These are phyloP conservation scores for Fusarium piperis DNA, from an alignment of 2,329 filamentous ascomycete species.

Conservation along the genomic window DNA sequence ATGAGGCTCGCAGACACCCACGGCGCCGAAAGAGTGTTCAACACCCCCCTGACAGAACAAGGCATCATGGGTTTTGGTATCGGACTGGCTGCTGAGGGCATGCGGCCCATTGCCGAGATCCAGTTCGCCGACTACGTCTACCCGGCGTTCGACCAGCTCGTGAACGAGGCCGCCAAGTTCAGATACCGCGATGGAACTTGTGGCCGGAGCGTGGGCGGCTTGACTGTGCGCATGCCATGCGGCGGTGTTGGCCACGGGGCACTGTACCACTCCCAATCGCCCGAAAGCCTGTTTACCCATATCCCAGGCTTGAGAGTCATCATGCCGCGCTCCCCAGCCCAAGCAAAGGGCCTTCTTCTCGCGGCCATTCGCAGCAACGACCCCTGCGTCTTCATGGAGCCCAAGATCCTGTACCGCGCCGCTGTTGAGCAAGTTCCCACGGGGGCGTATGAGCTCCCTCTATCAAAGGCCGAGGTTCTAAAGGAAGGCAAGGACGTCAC, in stretches of 20 bases:
- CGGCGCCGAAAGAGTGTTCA: conserved; percentile 90
- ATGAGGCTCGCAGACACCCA: conserved; percentile 91
- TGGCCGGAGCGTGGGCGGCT: conserved; percentile 73
- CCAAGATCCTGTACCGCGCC: conserved; percentile 90
- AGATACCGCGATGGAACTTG: conserved; percentile 76
- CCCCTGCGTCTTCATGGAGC: conserved; percentile 92
- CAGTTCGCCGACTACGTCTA: conserved; percentile 96
- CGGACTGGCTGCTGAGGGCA: conserved; percentile 87
- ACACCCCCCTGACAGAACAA: conserved; percentile 93
- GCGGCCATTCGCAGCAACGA: conserved; percentile 82
- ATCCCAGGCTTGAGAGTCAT: conserved; percentile 87
- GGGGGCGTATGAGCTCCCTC: conserved; percentile 81
- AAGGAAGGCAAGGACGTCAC: conserved; percentile 85
- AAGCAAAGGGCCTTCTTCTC: conserved; percentile 88
- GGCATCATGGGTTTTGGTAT: conserved; percentile 95
- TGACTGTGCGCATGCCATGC: conserved; percentile 91
- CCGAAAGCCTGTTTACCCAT: conserved; percentile 88
- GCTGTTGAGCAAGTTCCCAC: conserved; percentile 91
- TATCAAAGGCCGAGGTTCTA: conserved; percentile 86
- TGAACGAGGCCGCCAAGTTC: conserved; percentile 92
- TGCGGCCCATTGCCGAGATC: conserved; percentile 93
- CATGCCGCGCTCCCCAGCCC: conserved; percentile 83
- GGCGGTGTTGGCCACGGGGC: conserved; percentile 91
- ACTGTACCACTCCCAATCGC: conserved; percentile 88
- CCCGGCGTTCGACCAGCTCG: conserved; percentile 92